Conservation (phyloP, 1,139 yeast species). For the Kodamaea sp. region DNA sequence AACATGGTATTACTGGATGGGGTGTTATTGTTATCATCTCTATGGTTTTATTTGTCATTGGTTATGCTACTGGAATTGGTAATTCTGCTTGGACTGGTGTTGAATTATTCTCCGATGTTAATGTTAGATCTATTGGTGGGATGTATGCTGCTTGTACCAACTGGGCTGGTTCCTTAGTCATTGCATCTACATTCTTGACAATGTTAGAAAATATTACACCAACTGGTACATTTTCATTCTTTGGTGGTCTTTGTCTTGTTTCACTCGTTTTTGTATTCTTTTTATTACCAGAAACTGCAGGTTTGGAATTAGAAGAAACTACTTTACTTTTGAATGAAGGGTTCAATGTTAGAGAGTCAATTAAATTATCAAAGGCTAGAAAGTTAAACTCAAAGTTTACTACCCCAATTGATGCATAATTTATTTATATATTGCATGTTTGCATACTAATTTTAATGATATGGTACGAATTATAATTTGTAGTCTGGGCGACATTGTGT, state of each 20-base stretch:
- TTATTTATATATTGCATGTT: neutral
- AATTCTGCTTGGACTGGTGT: constrained; percentile 98
- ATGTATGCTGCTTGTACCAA: constrained; percentile 91
- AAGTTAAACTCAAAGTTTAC: constrained; percentile 16
- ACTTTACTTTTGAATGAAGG: constrained; percentile 77
- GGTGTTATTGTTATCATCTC: constrained; percentile 80
- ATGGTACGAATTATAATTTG: too few relatives aligned
- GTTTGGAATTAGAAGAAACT: constrained; percentile 87
- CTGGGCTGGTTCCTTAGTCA: constrained; percentile 92
- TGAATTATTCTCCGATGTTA: constrained; percentile 83
- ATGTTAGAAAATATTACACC: constrained; percentile 93
- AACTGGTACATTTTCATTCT: constrained; percentile 87
- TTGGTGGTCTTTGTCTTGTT: constrained; percentile 73
- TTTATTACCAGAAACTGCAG: constrained; percentile 89
- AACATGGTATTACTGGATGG: constrained; percentile 66
- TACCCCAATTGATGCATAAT: neutral
- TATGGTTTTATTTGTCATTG: constrained; percentile 83
- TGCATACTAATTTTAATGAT: too few relatives aligned
- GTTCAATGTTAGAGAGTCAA: constrained; percentile 74
- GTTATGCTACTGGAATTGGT: constrained; percentile 92
- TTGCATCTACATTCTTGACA: constrained; percentile 87
- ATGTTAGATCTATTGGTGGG: constrained; percentile 88
- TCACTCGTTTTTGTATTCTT: constrained; percentile 72
- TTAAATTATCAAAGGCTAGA: constrained; percentile 56
- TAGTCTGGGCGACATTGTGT: too few relatives aligned